phyloP scores from a whole-genome alignment of 257 asterid genomes.

The Solanum sejunctum region DNA sequence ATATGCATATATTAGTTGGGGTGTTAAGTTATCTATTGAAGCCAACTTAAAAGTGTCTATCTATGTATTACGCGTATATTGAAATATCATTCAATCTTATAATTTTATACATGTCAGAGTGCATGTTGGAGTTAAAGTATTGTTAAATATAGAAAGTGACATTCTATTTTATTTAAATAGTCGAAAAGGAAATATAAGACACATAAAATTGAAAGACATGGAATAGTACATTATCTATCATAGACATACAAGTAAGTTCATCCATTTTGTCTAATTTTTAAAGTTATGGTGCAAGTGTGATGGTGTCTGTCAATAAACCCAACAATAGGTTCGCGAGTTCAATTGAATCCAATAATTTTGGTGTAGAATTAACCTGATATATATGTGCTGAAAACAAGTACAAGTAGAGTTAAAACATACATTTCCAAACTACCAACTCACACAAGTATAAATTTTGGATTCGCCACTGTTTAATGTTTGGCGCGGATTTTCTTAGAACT shows the following conservation, averaged over 20 bases:
- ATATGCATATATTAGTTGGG: too few species aligned
- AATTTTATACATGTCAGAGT: too few species aligned
- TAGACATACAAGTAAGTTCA: not conserved
- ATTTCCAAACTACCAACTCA: not conserved
- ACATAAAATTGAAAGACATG: not conserved
- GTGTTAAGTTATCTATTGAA: too few species aligned
- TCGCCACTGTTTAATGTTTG: not conserved
- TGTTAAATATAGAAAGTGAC: too few species aligned
- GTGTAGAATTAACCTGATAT: not conserved
- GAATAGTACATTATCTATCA: not conserved
- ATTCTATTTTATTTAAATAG: too few species aligned
- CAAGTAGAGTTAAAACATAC: not conserved
- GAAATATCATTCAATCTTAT: too few species aligned
- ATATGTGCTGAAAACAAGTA: not conserved
- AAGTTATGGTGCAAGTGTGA: not conserved
- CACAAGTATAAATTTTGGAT: not conserved
- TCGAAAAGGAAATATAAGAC: too few species aligned
- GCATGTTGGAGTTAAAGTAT: too few species aligned
- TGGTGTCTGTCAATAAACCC: not conserved
- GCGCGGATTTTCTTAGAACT: too few species aligned
- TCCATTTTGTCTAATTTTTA: not conserved
- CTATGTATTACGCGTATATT: too few species aligned
- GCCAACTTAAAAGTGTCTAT: too few species aligned
- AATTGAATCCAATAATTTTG: not conserved
- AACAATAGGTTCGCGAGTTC: not conserved